These are phyloP conservation scores for Deinandra increscens DNA, from an alignment of 129 eudicot genomes.

Conservation along the genomic window DNA sequence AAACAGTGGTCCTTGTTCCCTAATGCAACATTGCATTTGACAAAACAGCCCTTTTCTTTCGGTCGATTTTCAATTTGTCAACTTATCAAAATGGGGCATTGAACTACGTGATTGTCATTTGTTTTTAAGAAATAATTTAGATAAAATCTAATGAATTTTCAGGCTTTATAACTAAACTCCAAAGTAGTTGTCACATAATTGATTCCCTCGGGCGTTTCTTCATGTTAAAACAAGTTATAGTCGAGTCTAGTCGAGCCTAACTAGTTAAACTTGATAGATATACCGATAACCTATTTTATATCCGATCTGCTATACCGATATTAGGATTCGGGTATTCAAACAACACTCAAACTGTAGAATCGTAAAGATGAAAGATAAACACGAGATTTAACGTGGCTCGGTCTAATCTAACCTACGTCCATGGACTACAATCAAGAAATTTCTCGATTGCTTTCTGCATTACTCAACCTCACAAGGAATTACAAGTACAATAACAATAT, in stretches of 20 bases:
- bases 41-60: conserved; percentile 5
- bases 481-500: no score
- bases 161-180: no score
- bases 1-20: neutral
- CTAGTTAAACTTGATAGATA: neutral
- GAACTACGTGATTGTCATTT: neutral
- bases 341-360: no score
- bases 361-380: no score
- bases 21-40: neutral
- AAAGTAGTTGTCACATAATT: neutral
- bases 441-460: no score
- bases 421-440: no score
- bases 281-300: neutral
- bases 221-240: neutral
- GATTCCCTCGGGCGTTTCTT: neutral
- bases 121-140: no score
- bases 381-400: no score
- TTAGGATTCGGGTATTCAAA: no score
- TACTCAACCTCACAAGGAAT: no score
- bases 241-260: no score
- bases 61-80: neutral
- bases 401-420: no score
- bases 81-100: neutral
- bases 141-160: neutral
- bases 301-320: neutral